Evolutionary conservation across 345 rosid genomes (phyloP).

Genomic region (Viola odorata): DNA sequence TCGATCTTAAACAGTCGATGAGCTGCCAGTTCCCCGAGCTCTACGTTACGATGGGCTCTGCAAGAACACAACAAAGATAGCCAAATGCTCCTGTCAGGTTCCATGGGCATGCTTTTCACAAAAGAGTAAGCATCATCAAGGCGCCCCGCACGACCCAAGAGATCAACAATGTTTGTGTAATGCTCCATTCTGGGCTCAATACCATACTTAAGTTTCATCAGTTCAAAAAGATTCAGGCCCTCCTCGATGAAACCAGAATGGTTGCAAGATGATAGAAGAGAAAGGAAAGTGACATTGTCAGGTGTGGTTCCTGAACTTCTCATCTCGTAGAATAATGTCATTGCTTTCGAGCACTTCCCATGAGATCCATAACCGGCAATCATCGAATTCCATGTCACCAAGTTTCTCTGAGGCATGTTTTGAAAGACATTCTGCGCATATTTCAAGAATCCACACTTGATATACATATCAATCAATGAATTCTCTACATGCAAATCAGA

Average conservation of each 20-base stretch:
- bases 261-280: slow-evolving; percentile 70
- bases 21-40: slow-evolving; percentile 66
- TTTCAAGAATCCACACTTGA: slow-evolving; percentile 59
- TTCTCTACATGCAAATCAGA: slow-evolving; percentile 55
- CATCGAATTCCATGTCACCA: slow-evolving; percentile 74
- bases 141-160: slow-evolving; percentile 63
- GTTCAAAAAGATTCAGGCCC: slow-evolving; percentile 47
- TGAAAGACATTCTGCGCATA: slow-evolving; percentile 49
- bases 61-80: slow-evolving; percentile 62
- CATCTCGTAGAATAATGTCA: slow-evolving; percentile 53
- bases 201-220: slow-evolving; percentile 45
- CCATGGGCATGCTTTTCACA: slow-evolving; percentile 44
- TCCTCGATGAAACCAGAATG: slow-evolving; percentile 66
- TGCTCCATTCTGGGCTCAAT: slow-evolving; percentile 59
- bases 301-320: slow-evolving; percentile 42
- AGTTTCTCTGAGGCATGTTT: slow-evolving; percentile 40
- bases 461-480: slow-evolving; percentile 74
- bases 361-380: slow-evolving; percentile 74
- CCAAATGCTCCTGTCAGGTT: slow-evolving; percentile 64
- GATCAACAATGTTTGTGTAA: slow-evolving; percentile 67
- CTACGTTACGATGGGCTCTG: slow-evolving; percentile 44
- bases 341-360: slow-evolving; percentile 50
- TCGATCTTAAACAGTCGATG: slow-evolving; percentile 45
- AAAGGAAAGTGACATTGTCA: slow-evolving; percentile 62
- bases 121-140: slow-evolving; percentile 57